phyloP scores from a whole-genome alignment of 257 asterid species.

The Anisodus acutangulus region DNA sequence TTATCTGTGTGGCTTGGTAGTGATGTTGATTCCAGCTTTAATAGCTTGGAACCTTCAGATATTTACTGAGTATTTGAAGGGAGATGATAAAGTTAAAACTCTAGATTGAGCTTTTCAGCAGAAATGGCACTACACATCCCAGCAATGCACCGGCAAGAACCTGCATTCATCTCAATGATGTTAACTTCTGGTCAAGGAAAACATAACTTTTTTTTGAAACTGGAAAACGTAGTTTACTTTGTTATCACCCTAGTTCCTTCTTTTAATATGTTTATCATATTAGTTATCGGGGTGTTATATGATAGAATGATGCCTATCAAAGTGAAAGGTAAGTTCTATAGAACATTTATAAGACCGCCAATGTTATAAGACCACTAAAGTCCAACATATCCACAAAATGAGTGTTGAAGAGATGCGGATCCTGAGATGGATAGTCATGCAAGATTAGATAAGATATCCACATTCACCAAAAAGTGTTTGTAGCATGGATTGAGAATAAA shows the following conservation, averaged over 20 bases:
- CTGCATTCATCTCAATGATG: conserved; percentile 25
- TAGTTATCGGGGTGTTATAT: not conserved
- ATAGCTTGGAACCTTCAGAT: not conserved
- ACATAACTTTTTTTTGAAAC: too few species aligned
- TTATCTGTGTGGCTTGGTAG: not conserved
- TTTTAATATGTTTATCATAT: not conserved
- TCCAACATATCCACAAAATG: not conserved
- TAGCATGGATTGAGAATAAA: not conserved
- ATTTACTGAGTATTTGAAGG: not conserved
- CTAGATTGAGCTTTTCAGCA: conserved; percentile 23
- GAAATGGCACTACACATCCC: conserved; percentile 30
- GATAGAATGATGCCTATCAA: not conserved
- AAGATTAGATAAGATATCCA: not conserved
- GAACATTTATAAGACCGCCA: not conserved
- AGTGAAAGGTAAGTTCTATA: not conserved
- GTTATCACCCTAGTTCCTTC: not conserved
- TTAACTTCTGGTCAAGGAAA: not conserved
- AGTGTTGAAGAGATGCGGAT: not conserved
- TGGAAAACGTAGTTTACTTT: not conserved
- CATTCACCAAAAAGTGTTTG: not conserved
- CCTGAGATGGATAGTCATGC: not conserved
- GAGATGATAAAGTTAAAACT: not conserved
- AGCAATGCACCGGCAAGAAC: conserved; percentile 32
- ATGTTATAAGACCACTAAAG: not conserved
- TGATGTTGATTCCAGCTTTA: conserved; percentile 19